A percentile compares a stretch with the other conserved stretches of the same genome.
Conservation (phyloP, 768 basidiomycete species). For the Hygrocybe coccinea region DNA sequence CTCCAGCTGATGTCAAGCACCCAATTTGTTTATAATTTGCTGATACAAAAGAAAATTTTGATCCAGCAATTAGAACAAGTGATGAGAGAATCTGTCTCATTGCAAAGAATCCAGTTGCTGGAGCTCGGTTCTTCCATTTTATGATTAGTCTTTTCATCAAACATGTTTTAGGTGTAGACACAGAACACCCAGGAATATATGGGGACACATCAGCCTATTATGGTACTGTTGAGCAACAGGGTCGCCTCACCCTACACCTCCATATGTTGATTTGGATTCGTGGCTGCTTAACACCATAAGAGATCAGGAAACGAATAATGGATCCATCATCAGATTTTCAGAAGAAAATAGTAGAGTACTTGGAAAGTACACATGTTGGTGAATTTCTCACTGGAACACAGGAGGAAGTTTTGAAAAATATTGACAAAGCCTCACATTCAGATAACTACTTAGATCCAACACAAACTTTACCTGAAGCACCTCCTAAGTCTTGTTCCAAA, state of each 20-base stretch:
- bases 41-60: slow-evolving; percentile 16
- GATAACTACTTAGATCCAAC: slow-evolving; percentile 19
- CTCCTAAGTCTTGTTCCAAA: slow-evolving; percentile 16
- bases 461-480: slow-evolving; percentile 16
- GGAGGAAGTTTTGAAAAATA: slow-evolving; percentile 17
- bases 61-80: neutral
- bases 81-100: slow-evolving; percentile 20
- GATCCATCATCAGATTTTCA: slow-evolving; percentile 17
- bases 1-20: slow-evolving; percentile 28
- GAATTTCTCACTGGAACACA: slow-evolving; percentile 29
- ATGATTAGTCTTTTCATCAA: slow-evolving; percentile 22
- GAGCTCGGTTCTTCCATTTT: slow-evolving; percentile 27
- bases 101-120: slow-evolving; percentile 25
- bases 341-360: slow-evolving; percentile 17
- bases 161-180: slow-evolving; percentile 19
- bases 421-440: slow-evolving; percentile 1
- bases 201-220: slow-evolving; percentile 29
- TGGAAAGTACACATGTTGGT: slow-evolving; percentile 23
- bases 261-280: slow-evolving; percentile 38
- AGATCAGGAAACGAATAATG: slow-evolving; percentile 26
- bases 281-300: slow-evolving; percentile 26
- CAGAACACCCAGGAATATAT: slow-evolving; percentile 22
- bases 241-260: slow-evolving; percentile 33
- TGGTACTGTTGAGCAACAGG: slow-evolving; percentile 35
- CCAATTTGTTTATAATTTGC: slow-evolving; percentile 32